Base-by-base conservation (phyloP, 1,284 basidiomycete species). In the Ceratobasidium sp. region DNA sequence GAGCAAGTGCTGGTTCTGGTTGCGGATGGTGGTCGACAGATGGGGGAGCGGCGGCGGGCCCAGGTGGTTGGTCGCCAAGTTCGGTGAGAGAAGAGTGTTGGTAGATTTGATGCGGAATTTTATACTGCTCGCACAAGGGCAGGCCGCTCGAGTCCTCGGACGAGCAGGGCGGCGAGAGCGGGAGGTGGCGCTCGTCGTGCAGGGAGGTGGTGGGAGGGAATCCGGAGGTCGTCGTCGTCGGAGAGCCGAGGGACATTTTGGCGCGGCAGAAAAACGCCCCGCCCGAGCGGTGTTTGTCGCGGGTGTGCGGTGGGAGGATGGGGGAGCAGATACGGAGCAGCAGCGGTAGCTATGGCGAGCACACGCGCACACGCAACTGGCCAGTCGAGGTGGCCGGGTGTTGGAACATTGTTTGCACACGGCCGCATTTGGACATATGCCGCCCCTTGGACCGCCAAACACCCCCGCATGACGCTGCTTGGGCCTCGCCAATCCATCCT, bases 321-420 rank as follows among this genome's bases (percentile, higher is more conserved):
- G n/a, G n/a, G n/a, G n/a, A n/a, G n/a, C n/a, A n/a, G n/a, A n/a
- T n/a, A n/a, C n/a, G n/a, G n/a, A n/a, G n/a, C n/a, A n/a, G n/a
- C n/a, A n/a, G n/a, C n/a, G n/a, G n/a, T n/a, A n/a, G n/a, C n/a
- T n/a, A n/a, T n/a, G n/a, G n/a, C n/a, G n/a, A n/a, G n/a, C n/a
- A n/a, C n/a, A n/a, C n/a, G n/a, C n/a, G n/a, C n/a, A n/a, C n/a
- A n/a, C n/a, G n/a, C n/a, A n/a, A n/a, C n/a, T n/a, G n/a, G n/a
- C n/a, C n/a, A 21, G 50, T 36, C 50, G 62, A 23, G 36, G 64
- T 69, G 45, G 64, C 18, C 6, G n/a, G 53, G n/a, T 48, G 52
- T 69, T 52, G 39, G 52, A 69, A 69, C 64, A 69, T 69, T 69
- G 64, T 69, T 69, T 69, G 64, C 36, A 57, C 64, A 69, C 39